These are phyloP conservation scores for Lactarius pseudohatsudake DNA, from an alignment of 768 basidiomycete species.

Conservation along the genomic window DNA sequence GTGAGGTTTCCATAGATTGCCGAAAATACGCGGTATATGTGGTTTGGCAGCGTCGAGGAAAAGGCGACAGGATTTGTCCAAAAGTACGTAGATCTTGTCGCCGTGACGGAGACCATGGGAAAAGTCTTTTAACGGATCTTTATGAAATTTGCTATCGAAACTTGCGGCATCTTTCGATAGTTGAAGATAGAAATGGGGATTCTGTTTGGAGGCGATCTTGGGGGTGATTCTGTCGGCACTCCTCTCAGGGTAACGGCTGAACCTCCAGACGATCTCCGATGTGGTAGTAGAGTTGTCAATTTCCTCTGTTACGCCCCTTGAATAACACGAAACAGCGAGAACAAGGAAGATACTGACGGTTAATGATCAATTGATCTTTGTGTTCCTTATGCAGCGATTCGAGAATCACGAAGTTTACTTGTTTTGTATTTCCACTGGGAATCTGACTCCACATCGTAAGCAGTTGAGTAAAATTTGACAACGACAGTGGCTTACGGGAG, in stretches of 20 bases:
- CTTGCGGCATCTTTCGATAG: background rate
- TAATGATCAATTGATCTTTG: background rate
- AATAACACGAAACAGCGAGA: background rate
- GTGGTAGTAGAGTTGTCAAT: background rate
- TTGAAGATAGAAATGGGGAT: background rate
- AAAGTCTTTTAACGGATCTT: background rate
- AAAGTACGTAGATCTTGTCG: background rate
- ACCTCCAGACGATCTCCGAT: background rate
- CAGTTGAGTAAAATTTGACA: background rate
- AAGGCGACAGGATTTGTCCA: constrained; percentile 1
- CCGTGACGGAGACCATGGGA: background rate
- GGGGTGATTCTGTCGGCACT: background rate
- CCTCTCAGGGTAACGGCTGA: background rate
- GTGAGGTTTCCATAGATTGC: constrained; percentile 15
- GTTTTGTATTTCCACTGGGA: background rate
- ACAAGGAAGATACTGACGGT: background rate
- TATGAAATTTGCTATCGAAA: background rate
- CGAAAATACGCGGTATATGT: constrained; percentile 2
- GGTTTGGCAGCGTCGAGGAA: background rate
- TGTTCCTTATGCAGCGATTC: background rate
- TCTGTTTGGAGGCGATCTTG: background rate
- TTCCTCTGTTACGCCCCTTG: background rate
- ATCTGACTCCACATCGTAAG: background rate
- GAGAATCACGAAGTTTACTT: background rate
- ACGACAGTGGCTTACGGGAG: background rate